Evolutionary conservation across 139 green algal species (phyloP).

Genomic region (Picocystis salinarum): DNA sequence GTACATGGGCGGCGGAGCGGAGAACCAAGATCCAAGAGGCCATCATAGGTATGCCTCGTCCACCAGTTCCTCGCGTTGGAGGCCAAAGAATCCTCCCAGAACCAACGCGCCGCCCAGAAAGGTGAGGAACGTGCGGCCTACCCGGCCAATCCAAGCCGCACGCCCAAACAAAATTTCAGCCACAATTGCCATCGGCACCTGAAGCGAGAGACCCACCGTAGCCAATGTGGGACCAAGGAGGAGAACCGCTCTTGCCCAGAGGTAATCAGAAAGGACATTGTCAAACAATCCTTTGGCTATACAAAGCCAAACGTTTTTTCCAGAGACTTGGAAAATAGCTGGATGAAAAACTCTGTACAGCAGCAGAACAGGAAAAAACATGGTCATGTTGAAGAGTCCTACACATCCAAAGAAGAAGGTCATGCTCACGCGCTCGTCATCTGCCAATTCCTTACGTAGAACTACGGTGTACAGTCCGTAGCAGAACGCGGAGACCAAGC

Average conservation of each 20-base stretch:
- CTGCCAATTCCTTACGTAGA: slow-evolving; percentile 32
- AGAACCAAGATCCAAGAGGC: slow-evolving; percentile 5
- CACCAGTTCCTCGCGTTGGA: slow-evolving; percentile 10
- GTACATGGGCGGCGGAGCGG: too few relatives aligned
- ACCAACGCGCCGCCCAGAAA: slow-evolving; percentile 30
- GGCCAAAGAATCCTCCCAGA: slow-evolving; percentile 46
- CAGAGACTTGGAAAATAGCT: too few relatives aligned
- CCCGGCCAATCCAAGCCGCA: slow-evolving; percentile 25
- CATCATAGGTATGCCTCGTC: background rate
- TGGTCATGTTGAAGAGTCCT: slow-evolving; percentile 37
- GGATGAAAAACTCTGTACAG: slow-evolving; percentile 11
- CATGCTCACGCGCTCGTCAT: slow-evolving; percentile 18
- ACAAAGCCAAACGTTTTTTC: background rate
- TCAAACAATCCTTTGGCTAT: slow-evolving; percentile 54
- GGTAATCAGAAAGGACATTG: slow-evolving; percentile 86
- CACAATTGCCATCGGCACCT: slow-evolving; percentile 50
- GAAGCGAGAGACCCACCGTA: slow-evolving; percentile 61
- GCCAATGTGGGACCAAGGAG: slow-evolving; percentile 67
- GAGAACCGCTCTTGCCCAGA: slow-evolving; percentile 85
- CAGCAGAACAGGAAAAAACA: slow-evolving; percentile 24
- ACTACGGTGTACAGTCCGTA: slow-evolving; percentile 76
- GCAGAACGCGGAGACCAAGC: slow-evolving; percentile 42
- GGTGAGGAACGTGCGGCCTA: slow-evolving; percentile 20
- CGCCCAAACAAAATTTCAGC: slow-evolving; percentile 17
- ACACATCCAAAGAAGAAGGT: slow-evolving; percentile 38